These are phyloP conservation scores for Monosporascus cannonballus DNA, from an alignment of 2,329 filamentous ascomycete species.

Conservation along the genomic window DNA sequence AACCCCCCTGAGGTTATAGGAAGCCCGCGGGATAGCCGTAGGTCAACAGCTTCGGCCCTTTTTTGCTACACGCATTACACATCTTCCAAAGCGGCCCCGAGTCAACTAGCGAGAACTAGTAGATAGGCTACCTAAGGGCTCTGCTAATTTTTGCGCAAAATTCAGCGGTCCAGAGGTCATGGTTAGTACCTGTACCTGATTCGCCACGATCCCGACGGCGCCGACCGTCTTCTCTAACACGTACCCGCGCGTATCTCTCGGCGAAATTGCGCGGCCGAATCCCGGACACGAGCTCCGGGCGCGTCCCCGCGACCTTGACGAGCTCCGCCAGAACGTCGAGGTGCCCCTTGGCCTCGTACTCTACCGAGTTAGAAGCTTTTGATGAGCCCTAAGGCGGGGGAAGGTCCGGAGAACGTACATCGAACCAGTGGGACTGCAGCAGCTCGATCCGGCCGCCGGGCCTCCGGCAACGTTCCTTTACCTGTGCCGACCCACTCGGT, in stretches of 20 bases:
- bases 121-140: not conserved
- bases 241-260: slow-evolving; percentile 22
- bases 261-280: slow-evolving; percentile 32
- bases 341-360: slow-evolving; percentile 29
- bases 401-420: slow-evolving; percentile 18
- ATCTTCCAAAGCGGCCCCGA: slow-evolving; percentile 24
- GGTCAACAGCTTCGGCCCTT: slow-evolving; percentile 26
- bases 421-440: slow-evolving; percentile 30
- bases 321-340: slow-evolving; percentile 28
- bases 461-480: slow-evolving; percentile 26
- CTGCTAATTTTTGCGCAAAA: not conserved
- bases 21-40: slow-evolving; percentile 28
- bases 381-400: not conserved
- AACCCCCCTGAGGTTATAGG: too few species aligned
- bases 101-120: slow-evolving; percentile 28
- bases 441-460: slow-evolving; percentile 27
- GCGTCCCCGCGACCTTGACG: slow-evolving; percentile 17
- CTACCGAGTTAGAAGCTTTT: not conserved
- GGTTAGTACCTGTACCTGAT: slow-evolving; percentile 28
- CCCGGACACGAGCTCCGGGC: slow-evolving; percentile 22
- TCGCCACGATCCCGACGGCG: slow-evolving; percentile 24
- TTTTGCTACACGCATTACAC: slow-evolving; percentile 21
- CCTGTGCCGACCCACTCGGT: slow-evolving; percentile 18
- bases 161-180: not conserved
- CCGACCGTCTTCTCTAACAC: slow-evolving; percentile 20